phyloP scores from a whole-genome alignment of 2,329 filamentous ascomycete species.

The Mycosphaerella arachidis region DNA sequence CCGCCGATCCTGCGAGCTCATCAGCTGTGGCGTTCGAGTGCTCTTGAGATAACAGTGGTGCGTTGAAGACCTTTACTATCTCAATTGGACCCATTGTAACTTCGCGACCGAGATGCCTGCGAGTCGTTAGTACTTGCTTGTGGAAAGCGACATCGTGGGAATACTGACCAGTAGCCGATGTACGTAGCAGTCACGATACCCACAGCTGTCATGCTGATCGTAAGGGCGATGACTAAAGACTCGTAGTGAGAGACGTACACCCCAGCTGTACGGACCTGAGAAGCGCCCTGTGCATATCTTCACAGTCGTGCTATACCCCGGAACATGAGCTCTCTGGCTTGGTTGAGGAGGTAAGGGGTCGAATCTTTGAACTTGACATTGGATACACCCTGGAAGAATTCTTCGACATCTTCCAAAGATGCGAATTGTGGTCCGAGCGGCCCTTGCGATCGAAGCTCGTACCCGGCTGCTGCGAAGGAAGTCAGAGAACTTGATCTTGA shows the following conservation, averaged over 20 bases:
- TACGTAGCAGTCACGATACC: neutral
- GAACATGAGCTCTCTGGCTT: conserved; percentile 12
- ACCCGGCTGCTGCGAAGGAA: neutral
- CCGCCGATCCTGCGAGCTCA: neutral
- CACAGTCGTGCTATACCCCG: conserved; percentile 2
- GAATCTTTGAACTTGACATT: conserved; percentile 10
- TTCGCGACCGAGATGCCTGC: neutral
- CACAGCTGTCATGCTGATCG: neutral
- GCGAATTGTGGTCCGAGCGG: conserved; percentile 6
- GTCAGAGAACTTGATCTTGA: neutral
- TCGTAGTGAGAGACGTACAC: conserved; percentile 6
- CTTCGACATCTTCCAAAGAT: neutral
- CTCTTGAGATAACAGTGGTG: neutral
- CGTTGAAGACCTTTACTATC: conserved; percentile 7
- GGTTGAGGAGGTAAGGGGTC: conserved; percentile 1
- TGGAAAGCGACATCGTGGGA: too few species aligned
- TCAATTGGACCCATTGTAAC: conserved; percentile 5
- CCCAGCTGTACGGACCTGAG: neutral
- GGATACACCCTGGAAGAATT: conserved; percentile 1
- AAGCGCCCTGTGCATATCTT: neutral
- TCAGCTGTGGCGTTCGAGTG: conserved; percentile 4
- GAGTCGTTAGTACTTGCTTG: neutral
- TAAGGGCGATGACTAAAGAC: conserved; percentile 1
- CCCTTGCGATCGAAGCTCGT: neutral
- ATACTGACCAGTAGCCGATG: neutral